A percentile compares a stretch with the other conserved stretches of the same genome.
These are phyloP conservation scores for Calamus simplicifolius DNA, from an alignment of 176 grass and related monocot species.

Conservation along the genomic window DNA sequence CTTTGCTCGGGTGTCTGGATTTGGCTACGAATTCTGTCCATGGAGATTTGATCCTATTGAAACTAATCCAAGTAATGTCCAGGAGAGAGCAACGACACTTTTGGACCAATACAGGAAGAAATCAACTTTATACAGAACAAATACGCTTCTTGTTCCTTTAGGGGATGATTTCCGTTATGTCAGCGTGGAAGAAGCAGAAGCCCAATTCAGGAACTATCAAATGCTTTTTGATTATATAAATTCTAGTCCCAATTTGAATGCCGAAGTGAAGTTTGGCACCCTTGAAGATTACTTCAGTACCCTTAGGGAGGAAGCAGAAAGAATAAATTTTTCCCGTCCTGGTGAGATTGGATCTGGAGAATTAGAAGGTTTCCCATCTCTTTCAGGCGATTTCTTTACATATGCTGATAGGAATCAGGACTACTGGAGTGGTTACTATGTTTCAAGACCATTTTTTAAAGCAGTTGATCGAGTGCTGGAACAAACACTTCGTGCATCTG, in stretches of 20 bases:
- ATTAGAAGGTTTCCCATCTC: slow-evolving; percentile 80
- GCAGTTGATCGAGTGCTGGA: slow-evolving; percentile 87
- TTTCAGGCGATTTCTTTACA: slow-evolving; percentile 98
- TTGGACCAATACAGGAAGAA: slow-evolving; percentile 98
- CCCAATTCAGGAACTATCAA: slow-evolving; percentile 89
- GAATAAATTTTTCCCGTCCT: slow-evolving; percentile 63
- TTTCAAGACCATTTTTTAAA: slow-evolving; percentile 97
- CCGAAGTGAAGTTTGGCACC: slow-evolving; percentile 89
- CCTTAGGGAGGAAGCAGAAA: slow-evolving; percentile 72
- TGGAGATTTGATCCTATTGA: slow-evolving; percentile 84
- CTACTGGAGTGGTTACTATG: slow-evolving; percentile 99
- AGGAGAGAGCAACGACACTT: slow-evolving; percentile 75
- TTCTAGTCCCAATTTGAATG: slow-evolving; percentile 68
- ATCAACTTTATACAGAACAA: slow-evolving; percentile 89
- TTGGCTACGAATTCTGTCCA: slow-evolving; percentile 70
- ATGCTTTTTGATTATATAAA: slow-evolving; percentile 95
- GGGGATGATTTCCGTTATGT: slow-evolving; percentile 98
- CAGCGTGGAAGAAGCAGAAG: slow-evolving; percentile 80
- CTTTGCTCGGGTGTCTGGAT: slow-evolving; percentile 80
- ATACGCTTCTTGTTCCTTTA: slow-evolving; percentile 89
- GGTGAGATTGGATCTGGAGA: slow-evolving; percentile 80
- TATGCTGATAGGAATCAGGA: slow-evolving; percentile 93
- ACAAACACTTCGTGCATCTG: slow-evolving; percentile 82
- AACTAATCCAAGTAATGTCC: slow-evolving; percentile 65
- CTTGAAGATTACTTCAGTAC: slow-evolving; percentile 93